Evolutionary conservation across 495 filamentous ascomycete species (phyloP).

Genomic region (Aspergillus leporis): DNA sequence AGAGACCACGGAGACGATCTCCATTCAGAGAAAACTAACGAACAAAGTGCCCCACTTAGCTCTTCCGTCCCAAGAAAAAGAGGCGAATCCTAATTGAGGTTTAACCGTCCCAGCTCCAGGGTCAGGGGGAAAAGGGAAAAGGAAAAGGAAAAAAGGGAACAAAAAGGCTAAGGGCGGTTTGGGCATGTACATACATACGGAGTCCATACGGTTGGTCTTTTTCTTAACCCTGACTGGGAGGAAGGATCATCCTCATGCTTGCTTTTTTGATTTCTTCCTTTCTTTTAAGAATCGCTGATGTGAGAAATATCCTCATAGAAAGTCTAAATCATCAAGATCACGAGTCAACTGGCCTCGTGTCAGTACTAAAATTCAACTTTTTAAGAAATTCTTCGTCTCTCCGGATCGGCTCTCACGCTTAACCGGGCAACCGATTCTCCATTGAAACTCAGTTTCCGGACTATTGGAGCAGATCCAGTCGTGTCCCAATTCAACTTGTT

Average conservation of each 20-base stretch:
- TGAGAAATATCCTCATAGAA: neutral
- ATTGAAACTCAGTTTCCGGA: neutral
- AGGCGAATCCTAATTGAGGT: neutral
- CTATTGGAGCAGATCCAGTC: neutral
- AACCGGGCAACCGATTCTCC: neutral
- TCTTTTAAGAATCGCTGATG: neutral
- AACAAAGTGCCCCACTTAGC: neutral
- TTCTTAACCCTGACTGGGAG: no score
- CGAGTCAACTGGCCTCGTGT: neutral
- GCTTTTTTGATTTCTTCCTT: neutral
- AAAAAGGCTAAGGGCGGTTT: neutral
- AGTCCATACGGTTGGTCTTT: no score
- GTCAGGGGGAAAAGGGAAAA: neutral
- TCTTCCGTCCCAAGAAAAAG: neutral
- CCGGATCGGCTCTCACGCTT: neutral
- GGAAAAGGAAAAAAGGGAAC: neutral
- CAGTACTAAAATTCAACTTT: neutral
- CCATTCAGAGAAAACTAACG: neutral
- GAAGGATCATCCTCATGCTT: neutral
- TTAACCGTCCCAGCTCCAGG: slow-evolving; percentile 2
- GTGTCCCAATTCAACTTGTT: neutral
- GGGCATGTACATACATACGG: no score
- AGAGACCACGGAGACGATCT: neutral
- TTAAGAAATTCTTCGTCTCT: neutral
- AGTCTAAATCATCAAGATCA: neutral